phyloP scores from a whole-genome alignment of 345 rosid genomes.

The Arabidopsis arenosa region DNA sequence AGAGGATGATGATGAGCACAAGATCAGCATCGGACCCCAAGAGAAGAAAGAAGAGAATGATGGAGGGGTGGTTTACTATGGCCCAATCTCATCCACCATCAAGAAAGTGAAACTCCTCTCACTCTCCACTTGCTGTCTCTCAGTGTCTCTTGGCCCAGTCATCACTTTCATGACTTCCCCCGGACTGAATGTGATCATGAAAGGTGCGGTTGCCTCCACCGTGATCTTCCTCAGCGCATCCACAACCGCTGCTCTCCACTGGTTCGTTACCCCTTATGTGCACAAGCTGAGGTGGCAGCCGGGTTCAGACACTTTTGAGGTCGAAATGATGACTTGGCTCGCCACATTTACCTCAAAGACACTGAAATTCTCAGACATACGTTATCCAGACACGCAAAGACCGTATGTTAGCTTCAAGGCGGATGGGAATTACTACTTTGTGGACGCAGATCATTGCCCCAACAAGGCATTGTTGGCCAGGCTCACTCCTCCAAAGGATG shows the following conservation, averaged over 20 bases:
- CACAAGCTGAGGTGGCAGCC: slow-evolving; percentile 97
- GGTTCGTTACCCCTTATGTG: slow-evolving; percentile 93
- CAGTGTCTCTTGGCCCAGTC: slow-evolving; percentile 88
- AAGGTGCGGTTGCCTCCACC: slow-evolving; percentile 86
- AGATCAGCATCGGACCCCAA: slow-evolving; percentile 84
- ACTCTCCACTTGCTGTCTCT: slow-evolving; percentile 95
- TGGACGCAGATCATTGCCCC: slow-evolving; percentile 79
- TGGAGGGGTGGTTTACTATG: slow-evolving; percentile 62
- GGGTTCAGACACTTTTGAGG: slow-evolving; percentile 85
- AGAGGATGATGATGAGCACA: slow-evolving; percentile 56
- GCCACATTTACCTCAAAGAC: slow-evolving; percentile 66
- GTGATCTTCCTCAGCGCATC: slow-evolving; percentile 88
- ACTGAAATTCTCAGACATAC: slow-evolving; percentile 79
- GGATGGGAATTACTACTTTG: slow-evolving; percentile 69
- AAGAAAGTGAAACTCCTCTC: slow-evolving; percentile 94
- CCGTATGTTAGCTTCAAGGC: slow-evolving; percentile 92
- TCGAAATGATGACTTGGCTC: slow-evolving; percentile 95
- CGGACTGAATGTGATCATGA: slow-evolving; percentile 76
- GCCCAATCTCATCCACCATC: slow-evolving; percentile 86
- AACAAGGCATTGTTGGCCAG: slow-evolving; percentile 92
- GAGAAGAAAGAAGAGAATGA: slow-evolving; percentile 52
- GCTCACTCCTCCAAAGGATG: slow-evolving; percentile 67
- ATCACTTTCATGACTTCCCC: slow-evolving; percentile 94
- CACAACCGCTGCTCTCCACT: slow-evolving; percentile 79
- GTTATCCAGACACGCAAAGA: slow-evolving; percentile 73